These are phyloP conservation scores for Pseudevernia furfuracea DNA, from an alignment of 495 filamentous ascomycete genomes.

Conservation along the genomic window DNA sequence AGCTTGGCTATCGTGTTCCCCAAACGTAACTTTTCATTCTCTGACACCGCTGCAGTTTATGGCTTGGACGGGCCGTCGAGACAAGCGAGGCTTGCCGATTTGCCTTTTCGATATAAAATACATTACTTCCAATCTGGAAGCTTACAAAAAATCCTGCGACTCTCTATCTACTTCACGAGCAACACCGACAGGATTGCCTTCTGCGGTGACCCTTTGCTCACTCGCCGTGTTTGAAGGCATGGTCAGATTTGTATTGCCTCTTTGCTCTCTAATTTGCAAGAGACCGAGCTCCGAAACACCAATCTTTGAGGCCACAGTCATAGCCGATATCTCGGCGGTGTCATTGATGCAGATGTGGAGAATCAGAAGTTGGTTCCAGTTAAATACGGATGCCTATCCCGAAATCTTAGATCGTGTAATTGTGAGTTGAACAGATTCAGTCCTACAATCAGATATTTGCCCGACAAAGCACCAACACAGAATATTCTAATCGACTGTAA, in stretches of 20 bases:
- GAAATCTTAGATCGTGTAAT: conserved; percentile 5
- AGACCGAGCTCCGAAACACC: conserved; percentile 14
- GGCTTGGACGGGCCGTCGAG: conserved; percentile 34
- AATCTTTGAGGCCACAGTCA: conserved; percentile 25
- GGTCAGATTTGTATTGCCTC: conserved; percentile 30
- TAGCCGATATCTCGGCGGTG: conserved; percentile 29
- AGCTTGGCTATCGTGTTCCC: background rate
- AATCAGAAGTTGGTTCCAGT: conserved; percentile 18
- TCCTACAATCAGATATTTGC: background rate
- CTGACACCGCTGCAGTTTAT: conserved; percentile 27
- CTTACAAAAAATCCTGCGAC: conserved; percentile 24
- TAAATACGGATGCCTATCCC: background rate
- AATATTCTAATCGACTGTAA: background rate
- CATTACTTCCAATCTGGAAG: conserved; percentile 18
- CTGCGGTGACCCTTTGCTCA: conserved; percentile 27
- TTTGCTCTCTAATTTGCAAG: conserved; percentile 28
- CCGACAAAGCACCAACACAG: background rate
- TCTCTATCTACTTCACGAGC: background rate
- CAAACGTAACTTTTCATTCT: background rate
- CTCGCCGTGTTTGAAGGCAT: conserved; percentile 27
- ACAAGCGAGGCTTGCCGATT: conserved; percentile 29
- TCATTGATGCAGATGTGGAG: conserved; percentile 30
- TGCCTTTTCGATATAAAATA: conserved; percentile 28
- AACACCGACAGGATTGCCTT: conserved; percentile 5
- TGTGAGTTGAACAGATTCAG: background rate